A percentile compares a stretch with the other conserved stretches of the same genome.
Conservation (phyloP, 179 eudicot genomes). For the Gypsophila paniculata region DNA sequence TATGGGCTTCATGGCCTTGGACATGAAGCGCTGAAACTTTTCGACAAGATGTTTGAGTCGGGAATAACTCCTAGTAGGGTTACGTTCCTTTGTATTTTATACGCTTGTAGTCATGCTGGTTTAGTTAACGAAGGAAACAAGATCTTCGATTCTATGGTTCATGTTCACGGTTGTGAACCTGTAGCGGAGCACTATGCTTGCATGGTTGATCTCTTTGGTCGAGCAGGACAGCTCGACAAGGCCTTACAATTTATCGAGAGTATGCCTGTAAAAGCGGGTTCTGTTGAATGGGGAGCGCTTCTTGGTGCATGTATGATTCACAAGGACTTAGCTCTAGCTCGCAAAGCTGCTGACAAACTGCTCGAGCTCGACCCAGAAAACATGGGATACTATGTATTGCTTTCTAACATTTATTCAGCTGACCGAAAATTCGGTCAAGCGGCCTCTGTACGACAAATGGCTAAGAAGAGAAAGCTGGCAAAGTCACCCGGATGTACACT, state of each 20-base stretch:
- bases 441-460: conserved; percentile 67
- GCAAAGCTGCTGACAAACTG: conserved; percentile 66
- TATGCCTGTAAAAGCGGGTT: conserved; percentile 65
- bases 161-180: conserved; percentile 56
- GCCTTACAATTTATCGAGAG: conserved; percentile 65
- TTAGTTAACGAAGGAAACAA: conserved; percentile 65
- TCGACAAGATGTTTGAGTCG: conserved; percentile 43
- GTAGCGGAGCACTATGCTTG: conserved; percentile 85
- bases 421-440: conserved; percentile 62
- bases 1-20: conserved; percentile 93
- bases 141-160: conserved; percentile 64
- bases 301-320: conserved; percentile 88
- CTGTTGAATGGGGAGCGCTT: conserved; percentile 84
- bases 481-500: conserved; percentile 86
- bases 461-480: conserved; percentile 52
- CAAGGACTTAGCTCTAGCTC: conserved; percentile 58
- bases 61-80: conserved; percentile 57
- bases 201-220: conserved; percentile 84
- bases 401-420: conserved; percentile 71
- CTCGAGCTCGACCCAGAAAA: conserved; percentile 72
- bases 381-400: conserved; percentile 73
- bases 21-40: conserved; percentile 54
- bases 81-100: conserved; percentile 67
- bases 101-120: conserved; percentile 92
- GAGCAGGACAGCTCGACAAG: conserved; percentile 66